Percentiles rank a stretch among this genome's conserved stretches.
phyloP scores from a whole-genome alignment of 768 basidiomycete species.

The Gloeostereum incarnatum region DNA sequence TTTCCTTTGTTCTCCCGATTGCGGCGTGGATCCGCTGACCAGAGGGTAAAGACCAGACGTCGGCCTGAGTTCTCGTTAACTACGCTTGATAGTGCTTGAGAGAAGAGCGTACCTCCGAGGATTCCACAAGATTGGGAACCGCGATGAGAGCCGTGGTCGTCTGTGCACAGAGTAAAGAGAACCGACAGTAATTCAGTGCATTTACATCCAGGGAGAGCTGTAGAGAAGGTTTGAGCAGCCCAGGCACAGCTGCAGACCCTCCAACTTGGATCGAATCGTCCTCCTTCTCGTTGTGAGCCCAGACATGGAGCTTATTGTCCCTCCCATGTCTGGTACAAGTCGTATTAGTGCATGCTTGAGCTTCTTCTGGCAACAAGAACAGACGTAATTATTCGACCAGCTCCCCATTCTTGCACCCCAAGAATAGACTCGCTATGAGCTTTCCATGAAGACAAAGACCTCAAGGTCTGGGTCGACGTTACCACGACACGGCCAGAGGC shows the following conservation, averaged over 20 bases:
- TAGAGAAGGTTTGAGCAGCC: conserved; percentile 39
- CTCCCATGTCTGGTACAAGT: conserved; percentile 54
- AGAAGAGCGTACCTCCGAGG: conserved; percentile 50
- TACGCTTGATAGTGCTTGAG: not conserved
- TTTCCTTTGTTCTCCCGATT: conserved; percentile 50
- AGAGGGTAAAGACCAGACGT: conserved; percentile 77
- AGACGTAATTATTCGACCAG: conserved; percentile 67
- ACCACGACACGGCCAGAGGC: conserved; percentile 65
- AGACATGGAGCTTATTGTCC: conserved; percentile 81
- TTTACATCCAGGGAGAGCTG: conserved; percentile 80
- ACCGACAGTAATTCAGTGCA: conserved; percentile 88
- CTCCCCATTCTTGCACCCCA: conserved; percentile 70
- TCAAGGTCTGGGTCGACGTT: conserved; percentile 66
- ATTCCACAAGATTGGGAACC: conserved; percentile 84
- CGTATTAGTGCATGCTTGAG: not conserved
- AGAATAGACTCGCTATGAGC: conserved; percentile 75
- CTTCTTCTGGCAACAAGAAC: conserved; percentile 16
- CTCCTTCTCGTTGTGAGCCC: conserved; percentile 42
- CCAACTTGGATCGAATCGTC: conserved; percentile 35
- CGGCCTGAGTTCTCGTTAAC: conserved; percentile 42
- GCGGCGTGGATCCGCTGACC: conserved; percentile 72
- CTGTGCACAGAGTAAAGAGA: conserved; percentile 53
- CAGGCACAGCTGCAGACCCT: conserved; percentile 46
- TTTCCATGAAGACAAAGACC: conserved; percentile 68
- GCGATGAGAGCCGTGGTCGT: conserved; percentile 48